A percentile compares a stretch with the other conserved stretches of the same genome.
Conservation (phyloP, 768 basidiomycete genomes). For the Lentinus tigrinus region DNA sequence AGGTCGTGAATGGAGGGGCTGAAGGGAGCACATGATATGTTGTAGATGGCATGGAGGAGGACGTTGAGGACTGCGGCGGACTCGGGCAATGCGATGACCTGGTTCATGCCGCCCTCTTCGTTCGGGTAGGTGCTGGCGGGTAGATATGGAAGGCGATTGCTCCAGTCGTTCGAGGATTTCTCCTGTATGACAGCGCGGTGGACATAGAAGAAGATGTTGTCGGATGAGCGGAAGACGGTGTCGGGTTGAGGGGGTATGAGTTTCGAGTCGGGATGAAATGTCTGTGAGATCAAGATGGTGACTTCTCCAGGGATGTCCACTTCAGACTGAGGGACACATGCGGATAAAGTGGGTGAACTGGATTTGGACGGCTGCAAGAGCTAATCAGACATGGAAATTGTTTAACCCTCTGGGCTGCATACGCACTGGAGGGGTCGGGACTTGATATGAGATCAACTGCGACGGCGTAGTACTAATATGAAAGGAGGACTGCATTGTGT, state of each 20-base stretch:
- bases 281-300: conserved; percentile 13
- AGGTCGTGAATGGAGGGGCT: conserved; percentile 24
- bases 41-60: conserved; percentile 31
- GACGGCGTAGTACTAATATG: too few species aligned
- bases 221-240: conserved; percentile 23
- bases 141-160: conserved; percentile 6
- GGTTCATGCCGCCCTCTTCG: neutral
- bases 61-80: conserved; percentile 27
- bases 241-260: conserved; percentile 8
- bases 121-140: too few species aligned
- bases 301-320: neutral
- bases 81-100: conserved; percentile 25
- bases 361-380: too few species aligned
- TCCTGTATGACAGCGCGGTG: conserved; percentile 19
- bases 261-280: conserved; percentile 7
- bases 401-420: too few species aligned
- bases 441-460: too few species aligned
- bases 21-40: conserved; percentile 21
- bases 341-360: too few species aligned
- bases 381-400: too few species aligned
- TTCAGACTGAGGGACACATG: too few species aligned
- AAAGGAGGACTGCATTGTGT: too few species aligned
- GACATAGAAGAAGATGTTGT: conserved; percentile 28
- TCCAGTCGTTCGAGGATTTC: conserved; percentile 25
- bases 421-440: too few species aligned